Base-by-base conservation (phyloP, 2,329 filamentous ascomycete genomes). In the Cordyceps tenuipes region DNA sequence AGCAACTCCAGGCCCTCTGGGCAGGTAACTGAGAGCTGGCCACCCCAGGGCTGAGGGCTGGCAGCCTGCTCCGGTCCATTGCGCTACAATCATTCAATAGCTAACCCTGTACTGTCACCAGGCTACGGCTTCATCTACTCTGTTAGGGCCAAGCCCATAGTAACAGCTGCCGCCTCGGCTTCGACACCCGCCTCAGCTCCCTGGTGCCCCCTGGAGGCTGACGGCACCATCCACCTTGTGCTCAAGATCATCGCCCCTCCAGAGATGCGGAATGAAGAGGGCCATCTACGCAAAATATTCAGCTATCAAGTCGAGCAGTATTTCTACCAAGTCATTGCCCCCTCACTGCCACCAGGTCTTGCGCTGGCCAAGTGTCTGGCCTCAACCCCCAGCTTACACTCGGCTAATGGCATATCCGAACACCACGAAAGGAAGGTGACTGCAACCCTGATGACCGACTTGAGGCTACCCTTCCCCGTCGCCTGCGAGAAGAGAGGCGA, bases 221-320 rank as follows among this genome's bases (percentile, higher is more conserved):
- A 62, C 41, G 61, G 63, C 15, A 69, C 68, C 1, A 72, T 74
- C 17, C 72, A 69, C 1, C 71, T 84, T 41, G 77, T 88, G 12
- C 69, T 88, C 7, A 88, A 88, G 66, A 75, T 84, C 57, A 83
- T 87, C 44, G 78, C 78, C 0, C 82, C 82, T 7, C 82, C 83
- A 0, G 66, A 69, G 44, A 57, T 57, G 0, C 50, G 57, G 0
- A 65, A 71, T 3, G 80, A 85, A 43, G 85, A 88, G 65, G 83
- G 85, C 0, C 85, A 88, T 63, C 65, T 83, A 0, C 79, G 86
- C 7, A 89, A 89, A 66, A 79, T 88, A 61, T 69, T 88, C 31
- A 87, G 83, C 66, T 89, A 89, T 64, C 77, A 84, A 50, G 82
- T 87, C 3, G 86, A 89, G 69, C 84, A 86, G 66, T 80, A 79